These are phyloP conservation scores for Heimioporus punctisporus DNA, from an alignment of 1,284 basidiomycete species.

Conservation along the genomic window DNA sequence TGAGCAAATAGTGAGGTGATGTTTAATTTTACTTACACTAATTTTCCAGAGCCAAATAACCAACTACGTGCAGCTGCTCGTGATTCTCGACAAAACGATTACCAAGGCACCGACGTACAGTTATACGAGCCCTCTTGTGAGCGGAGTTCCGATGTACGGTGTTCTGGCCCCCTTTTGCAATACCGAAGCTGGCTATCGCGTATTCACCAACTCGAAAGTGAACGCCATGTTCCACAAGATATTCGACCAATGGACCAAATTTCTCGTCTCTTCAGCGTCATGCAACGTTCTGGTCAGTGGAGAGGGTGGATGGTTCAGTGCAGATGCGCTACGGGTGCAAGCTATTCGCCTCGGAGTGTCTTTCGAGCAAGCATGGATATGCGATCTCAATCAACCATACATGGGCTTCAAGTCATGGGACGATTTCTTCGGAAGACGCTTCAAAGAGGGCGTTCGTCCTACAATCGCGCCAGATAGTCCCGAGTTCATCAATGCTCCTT, in stretches of 20 bases:
- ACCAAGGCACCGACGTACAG: constrained; percentile 15
- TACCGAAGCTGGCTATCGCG: constrained; percentile 40
- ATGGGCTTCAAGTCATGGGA: constrained; percentile 50
- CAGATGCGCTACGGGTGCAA: constrained; percentile 32
- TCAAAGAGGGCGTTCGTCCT: constrained; percentile 42
- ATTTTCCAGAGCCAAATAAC: constrained; percentile 32
- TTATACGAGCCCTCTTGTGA: constrained; percentile 20
- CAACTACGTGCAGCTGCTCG: constrained; percentile 46
- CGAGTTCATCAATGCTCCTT: constrained; percentile 43
- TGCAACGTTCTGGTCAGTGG: constrained; percentile 38
- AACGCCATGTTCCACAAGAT: constrained; percentile 41
- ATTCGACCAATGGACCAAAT: constrained; percentile 49
- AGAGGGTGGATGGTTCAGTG: constrained; percentile 48
- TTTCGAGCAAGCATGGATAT: constrained; percentile 22
- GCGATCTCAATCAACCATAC: constrained; percentile 9
- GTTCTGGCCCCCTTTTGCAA: constrained; percentile 26
- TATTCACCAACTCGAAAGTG: constrained; percentile 46
- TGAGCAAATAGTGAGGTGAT: not conserved
- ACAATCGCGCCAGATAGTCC: constrained; percentile 34
- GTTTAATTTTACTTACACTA: not conserved
- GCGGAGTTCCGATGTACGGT: constrained; percentile 28
- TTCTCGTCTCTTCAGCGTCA: constrained; percentile 45
- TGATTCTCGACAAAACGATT: constrained; percentile 45
- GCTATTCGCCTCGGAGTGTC: constrained; percentile 11
- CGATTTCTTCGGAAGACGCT: constrained; percentile 52